Percentiles rank a stretch among this genome's conserved stretches.
These are phyloP conservation scores for Mitragyna speciosa DNA, from an alignment of 257 asterid species.

Conservation along the genomic window DNA sequence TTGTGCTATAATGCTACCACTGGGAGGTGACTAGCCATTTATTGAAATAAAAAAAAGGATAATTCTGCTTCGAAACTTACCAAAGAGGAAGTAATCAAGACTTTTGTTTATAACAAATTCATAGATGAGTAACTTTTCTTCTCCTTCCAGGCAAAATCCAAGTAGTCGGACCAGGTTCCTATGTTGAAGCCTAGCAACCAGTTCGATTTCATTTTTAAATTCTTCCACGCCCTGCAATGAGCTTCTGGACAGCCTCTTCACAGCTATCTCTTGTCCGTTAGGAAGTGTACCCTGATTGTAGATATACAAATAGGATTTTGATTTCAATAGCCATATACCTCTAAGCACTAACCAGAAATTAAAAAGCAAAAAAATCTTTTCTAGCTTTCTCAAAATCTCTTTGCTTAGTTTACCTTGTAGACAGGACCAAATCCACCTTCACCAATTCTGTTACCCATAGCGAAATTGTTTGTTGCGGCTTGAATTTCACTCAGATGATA, in stretches of 20 bases:
- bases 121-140: constrained; percentile 28
- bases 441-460: constrained; percentile 12
- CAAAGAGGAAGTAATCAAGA: constrained; percentile 28
- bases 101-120: constrained; percentile 28
- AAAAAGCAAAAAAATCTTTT: not conserved
- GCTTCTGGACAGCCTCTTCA: constrained; percentile 25
- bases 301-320: no score
- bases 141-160: constrained; percentile 22
- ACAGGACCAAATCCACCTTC: constrained; percentile 30
- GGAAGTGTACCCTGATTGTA: constrained; percentile 20
- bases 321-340: not conserved
- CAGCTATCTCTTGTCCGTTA: constrained; percentile 27
- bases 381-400: no score
- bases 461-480: constrained; percentile 21
- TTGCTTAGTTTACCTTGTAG: constrained; percentile 14
- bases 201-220: constrained; percentile 23
- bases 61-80: not conserved
- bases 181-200: constrained; percentile 29
- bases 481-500: constrained; percentile 3
- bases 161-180: constrained; percentile 22
- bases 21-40: no score
- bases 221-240: constrained; percentile 26
- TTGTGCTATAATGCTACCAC: not conserved
- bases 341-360: no score
- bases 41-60: no score